A percentile compares a stretch with the other conserved stretches of the same genome.
Evolutionary conservation across 1,284 basidiomycete genomes (phyloP).

Genomic region (Apiotrichum siamense): DNA sequence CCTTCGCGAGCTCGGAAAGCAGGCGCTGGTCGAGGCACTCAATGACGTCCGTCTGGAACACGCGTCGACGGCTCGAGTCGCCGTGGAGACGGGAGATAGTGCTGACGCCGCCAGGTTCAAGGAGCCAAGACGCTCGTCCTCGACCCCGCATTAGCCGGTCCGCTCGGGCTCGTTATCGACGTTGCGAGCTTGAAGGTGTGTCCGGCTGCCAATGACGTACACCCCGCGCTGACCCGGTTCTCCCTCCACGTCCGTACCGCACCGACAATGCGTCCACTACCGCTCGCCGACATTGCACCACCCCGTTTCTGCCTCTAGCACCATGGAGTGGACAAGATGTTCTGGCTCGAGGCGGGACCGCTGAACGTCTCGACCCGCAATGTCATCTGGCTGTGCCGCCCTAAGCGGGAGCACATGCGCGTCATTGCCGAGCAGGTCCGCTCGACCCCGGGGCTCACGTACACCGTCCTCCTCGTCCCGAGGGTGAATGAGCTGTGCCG

Average conservation of each 20-base stretch:
- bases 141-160: conserved; percentile 80
- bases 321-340: conserved; percentile 99
- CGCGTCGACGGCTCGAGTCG: background rate
- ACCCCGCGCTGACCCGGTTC: too few species aligned
- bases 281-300: too few species aligned
- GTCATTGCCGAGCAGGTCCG: conserved; percentile 62
- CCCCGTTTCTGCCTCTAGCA: conserved; percentile 56
- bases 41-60: conserved; percentile 59
- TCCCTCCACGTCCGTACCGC: too few species aligned
- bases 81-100: too few species aligned
- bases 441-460: conserved; percentile 48
- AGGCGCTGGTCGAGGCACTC: conserved; percentile 68
- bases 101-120: conserved; percentile 59
- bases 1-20: conserved; percentile 69
- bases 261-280: too few species aligned
- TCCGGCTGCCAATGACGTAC: background rate
- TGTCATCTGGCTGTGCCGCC: conserved; percentile 88
- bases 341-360: conserved; percentile 90
- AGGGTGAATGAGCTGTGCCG: conserved; percentile 77
- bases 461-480: conserved; percentile 85
- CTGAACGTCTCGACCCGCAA: conserved; percentile 77
- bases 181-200: conserved; percentile 81
- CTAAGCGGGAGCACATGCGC: conserved; percentile 75
- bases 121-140: conserved; percentile 94
- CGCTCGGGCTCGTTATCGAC: conserved; percentile 86